phyloP scores from a whole-genome alignment of 73 alveolate species.

The Paraurostyla sp. region DNA sequence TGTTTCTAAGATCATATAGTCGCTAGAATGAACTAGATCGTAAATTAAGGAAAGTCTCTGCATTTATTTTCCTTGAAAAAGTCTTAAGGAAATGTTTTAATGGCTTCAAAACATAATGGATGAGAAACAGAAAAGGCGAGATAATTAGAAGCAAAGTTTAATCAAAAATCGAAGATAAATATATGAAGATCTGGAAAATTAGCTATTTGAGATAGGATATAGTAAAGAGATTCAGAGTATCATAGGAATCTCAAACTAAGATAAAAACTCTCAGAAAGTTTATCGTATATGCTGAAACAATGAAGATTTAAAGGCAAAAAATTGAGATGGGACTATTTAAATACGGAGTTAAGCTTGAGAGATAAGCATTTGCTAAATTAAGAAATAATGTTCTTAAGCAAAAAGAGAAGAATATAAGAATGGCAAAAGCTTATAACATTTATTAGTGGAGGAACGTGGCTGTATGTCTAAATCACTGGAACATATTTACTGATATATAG shows the following conservation, averaged over 20 bases:
- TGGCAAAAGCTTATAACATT: not conserved
- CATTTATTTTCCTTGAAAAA: slow-evolving; percentile 13
- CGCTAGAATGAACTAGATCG: not conserved
- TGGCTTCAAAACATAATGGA: not conserved
- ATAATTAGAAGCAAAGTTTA: not conserved
- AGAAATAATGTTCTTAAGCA: not conserved
- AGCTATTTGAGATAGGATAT: not conserved
- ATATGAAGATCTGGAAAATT: not conserved
- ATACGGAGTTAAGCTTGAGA: not conserved
- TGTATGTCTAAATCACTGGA: not conserved
- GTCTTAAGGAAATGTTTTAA: not conserved
- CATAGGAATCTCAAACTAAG: not conserved
- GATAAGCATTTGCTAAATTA: not conserved
- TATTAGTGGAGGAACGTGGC: not conserved
- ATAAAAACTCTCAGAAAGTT: not conserved
- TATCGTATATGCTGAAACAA: not conserved
- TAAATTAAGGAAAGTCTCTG: slow-evolving; percentile 37
- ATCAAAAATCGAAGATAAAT: not conserved
- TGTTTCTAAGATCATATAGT: not conserved
- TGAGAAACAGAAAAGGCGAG: not conserved
- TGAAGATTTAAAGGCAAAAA: not conserved
- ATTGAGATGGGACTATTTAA: not conserved
- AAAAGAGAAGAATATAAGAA: not conserved
- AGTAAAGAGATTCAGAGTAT: not conserved
- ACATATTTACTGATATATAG: not conserved